Percentiles rank a stretch among this genome's conserved stretches.
Conservation (phyloP, 805 yeast species). For the Millerago galiae region DNA sequence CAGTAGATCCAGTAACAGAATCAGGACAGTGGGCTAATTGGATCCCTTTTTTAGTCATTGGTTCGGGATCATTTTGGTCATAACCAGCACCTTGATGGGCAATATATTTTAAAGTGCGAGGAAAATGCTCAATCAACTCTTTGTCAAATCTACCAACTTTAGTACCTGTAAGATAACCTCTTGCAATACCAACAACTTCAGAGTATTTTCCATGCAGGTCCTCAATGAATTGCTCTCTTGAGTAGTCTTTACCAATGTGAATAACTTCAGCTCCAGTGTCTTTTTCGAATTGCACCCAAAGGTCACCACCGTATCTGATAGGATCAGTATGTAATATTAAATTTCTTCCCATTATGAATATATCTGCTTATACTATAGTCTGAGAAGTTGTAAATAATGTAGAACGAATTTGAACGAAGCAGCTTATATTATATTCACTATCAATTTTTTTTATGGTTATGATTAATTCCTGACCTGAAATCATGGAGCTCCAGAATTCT, state of each 20-base stretch:
- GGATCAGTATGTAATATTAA: conserved; percentile 9
- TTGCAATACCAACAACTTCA: conserved; percentile 44
- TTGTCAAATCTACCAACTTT: conserved; percentile 41
- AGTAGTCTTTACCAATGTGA: conserved; percentile 25
- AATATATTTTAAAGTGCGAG: conserved; percentile 36
- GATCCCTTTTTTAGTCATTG: conserved; percentile 32
- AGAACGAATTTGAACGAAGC: too few species aligned
- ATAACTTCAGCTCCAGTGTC: neutral
- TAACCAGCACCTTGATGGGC: conserved; percentile 50
- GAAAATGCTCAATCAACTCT: conserved; percentile 36
- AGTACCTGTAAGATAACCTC: conserved; percentile 47
- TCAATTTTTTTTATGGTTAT: too few species aligned
- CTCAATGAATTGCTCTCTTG: conserved; percentile 30
- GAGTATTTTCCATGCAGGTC: conserved; percentile 30
- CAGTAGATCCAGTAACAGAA: conserved; percentile 49
- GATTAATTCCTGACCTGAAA: too few species aligned
- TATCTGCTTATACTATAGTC: too few species aligned
- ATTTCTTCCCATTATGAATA: too few species aligned
- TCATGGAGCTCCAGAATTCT: too few species aligned
- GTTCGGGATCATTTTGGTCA: conserved; percentile 40
- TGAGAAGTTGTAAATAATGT: too few species aligned
- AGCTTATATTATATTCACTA: too few species aligned
- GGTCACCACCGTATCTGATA: conserved; percentile 47
- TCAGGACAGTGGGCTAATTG: conserved; percentile 37
- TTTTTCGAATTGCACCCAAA: conserved; percentile 23